Percentiles rank a stretch among this genome's conserved stretches.
Conservation (phyloP, 1,284 basidiomycete species). For the Pseudomicrostroma phylloplanum region DNA sequence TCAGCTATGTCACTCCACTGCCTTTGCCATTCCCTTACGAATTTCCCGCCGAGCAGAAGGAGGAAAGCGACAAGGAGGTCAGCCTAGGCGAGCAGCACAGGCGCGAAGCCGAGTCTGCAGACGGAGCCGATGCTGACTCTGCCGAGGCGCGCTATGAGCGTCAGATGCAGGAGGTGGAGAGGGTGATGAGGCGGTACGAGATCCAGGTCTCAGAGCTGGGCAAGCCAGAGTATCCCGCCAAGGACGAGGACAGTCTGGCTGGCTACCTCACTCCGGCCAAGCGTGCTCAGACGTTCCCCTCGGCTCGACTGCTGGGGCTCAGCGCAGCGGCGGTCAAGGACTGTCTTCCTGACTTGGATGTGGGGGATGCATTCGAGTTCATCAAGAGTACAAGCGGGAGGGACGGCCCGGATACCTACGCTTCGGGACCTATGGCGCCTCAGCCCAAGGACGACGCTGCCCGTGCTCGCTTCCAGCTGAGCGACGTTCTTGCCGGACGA, state of each 20-base stretch:
- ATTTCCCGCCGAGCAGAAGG: conserved; percentile 54
- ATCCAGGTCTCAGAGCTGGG: conserved; percentile 20
- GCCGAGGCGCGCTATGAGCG: conserved; percentile 23
- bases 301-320: conserved; percentile 58
- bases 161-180: conserved; percentile 40
- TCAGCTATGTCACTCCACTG: conserved; percentile 74
- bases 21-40: conserved; percentile 79
- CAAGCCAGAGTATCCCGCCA: neutral
- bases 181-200: conserved; percentile 33
- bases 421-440: conserved; percentile 40
- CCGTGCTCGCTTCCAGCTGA: conserved; percentile 24
- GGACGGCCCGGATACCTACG: conserved; percentile 40
- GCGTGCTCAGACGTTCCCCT: conserved; percentile 30
- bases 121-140: conserved; percentile 18
- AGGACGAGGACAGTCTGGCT: conserved; percentile 12
- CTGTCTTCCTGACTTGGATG: conserved; percentile 75
- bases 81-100: conserved; percentile 20
- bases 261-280: conserved; percentile 26
- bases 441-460: conserved; percentile 9
- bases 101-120: conserved; percentile 11
- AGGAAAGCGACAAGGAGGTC: conserved; percentile 15
- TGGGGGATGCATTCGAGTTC: conserved; percentile 69
- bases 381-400: conserved; percentile 56
- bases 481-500: conserved; percentile 29
- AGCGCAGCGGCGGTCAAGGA: conserved; percentile 66